Conservation (phyloP, 2,329 filamentous ascomycete genomes). For the Calonectria leucothoes region DNA sequence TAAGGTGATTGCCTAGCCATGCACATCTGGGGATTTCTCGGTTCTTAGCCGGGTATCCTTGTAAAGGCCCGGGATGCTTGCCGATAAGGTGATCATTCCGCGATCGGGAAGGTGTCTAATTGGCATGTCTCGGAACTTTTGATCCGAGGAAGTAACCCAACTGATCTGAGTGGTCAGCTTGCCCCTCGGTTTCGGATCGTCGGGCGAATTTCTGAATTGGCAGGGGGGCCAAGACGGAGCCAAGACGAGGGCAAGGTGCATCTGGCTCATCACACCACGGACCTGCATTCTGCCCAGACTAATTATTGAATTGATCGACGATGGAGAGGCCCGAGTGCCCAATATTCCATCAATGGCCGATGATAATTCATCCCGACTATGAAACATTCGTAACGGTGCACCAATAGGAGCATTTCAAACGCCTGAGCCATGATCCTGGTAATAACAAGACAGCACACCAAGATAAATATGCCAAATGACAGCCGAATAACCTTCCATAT, state of each 20-base stretch:
- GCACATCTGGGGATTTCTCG: background rate
- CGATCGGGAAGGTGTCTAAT: background rate
- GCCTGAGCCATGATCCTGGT: background rate
- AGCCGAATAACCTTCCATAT: background rate
- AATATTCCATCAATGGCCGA: background rate
- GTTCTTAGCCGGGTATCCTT: background rate
- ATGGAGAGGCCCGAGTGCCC: background rate
- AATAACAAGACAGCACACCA: background rate
- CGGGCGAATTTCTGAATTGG: background rate
- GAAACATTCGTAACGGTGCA: no score
- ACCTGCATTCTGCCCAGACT: background rate
- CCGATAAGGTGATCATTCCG: background rate
- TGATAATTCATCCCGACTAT: no score
- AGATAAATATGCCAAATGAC: background rate
- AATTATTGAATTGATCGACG: background rate
- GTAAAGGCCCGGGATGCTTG: background rate
- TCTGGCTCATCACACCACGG: no score
- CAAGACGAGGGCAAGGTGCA: no score
- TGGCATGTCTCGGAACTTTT: conserved; percentile 5
- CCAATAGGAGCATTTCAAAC: background rate
- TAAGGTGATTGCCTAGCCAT: background rate
- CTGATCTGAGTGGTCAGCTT: background rate
- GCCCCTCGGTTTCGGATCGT: background rate
- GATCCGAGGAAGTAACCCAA: background rate
- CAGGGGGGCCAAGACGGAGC: background rate